A percentile compares a stretch with the other conserved stretches of the same genome.
Conservation (phyloP, 176 grass and related monocot genomes). For the Oryza meyeriana region DNA sequence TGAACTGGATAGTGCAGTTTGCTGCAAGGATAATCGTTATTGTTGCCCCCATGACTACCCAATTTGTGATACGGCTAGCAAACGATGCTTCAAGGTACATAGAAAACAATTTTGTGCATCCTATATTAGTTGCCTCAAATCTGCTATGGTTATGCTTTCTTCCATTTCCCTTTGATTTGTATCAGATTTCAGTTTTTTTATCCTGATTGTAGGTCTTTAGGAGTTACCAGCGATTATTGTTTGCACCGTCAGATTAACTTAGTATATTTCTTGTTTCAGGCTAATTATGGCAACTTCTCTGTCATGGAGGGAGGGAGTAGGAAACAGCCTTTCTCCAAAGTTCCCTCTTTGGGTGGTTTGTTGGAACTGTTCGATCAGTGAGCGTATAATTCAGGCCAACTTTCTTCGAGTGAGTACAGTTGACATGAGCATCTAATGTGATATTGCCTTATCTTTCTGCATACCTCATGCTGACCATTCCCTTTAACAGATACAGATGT, state of each 20-base stretch:
- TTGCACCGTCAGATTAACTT: background rate
- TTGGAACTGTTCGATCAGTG: conserved; percentile 42
- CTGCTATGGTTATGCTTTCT: background rate
- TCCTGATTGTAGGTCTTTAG: background rate
- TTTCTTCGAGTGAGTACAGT: background rate
- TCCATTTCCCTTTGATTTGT: background rate
- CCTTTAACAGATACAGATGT: conserved; percentile 16
- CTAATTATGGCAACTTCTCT: conserved; percentile 50
- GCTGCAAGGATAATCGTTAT: conserved; percentile 67
- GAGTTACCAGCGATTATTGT: background rate
- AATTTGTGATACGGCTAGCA: conserved; percentile 51
- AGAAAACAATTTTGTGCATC: background rate
- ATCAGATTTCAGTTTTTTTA: background rate
- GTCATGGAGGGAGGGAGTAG: conserved; percentile 37
- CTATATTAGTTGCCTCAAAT: background rate
- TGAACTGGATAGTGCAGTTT: conserved; percentile 72
- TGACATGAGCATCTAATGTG: background rate
- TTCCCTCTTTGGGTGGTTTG: conserved; percentile 51
- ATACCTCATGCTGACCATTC: background rate
- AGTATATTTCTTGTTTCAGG: conserved; percentile 34
- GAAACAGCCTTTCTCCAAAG: conserved; percentile 45
- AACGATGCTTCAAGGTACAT: conserved; percentile 59
- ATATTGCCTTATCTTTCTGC: background rate
- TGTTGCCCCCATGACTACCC: conserved; percentile 87
- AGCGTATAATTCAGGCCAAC: background rate